Percentiles rank a stretch among this genome's conserved stretches.
These are phyloP conservation scores for Thraustochytrium sp. DNA, from an alignment of 352 stramenopile genomes.

Conservation along the genomic window DNA sequence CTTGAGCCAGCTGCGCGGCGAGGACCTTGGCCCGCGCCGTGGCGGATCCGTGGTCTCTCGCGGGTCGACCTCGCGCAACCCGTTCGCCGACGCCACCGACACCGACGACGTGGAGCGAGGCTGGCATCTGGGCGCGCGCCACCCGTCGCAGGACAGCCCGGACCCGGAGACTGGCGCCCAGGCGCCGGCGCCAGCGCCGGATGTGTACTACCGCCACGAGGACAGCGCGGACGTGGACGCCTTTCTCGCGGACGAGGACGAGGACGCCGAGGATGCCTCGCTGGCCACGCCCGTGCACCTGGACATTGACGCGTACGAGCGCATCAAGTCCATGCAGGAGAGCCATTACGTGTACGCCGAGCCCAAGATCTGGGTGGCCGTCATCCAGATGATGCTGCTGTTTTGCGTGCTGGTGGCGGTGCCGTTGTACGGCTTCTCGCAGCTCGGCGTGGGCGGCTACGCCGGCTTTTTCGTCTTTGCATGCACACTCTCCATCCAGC, in stretches of 20 bases:
- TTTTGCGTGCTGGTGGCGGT: not conserved
- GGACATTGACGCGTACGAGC: not conserved
- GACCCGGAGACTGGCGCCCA: too few species aligned
- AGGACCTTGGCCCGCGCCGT: too few species aligned
- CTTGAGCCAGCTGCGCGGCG: too few species aligned
- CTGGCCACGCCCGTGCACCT: not conserved
- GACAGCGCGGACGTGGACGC: not conserved
- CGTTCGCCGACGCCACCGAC: not conserved
- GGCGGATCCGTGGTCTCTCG: too few species aligned
- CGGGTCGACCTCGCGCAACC: not conserved
- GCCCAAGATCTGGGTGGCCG: not conserved
- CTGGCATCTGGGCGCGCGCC: too few species aligned
- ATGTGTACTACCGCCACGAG: too few species aligned
- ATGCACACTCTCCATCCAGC: not conserved
- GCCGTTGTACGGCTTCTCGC: not conserved
- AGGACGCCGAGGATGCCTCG: not conserved
- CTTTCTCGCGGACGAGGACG: not conserved
- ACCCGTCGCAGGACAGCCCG: too few species aligned
- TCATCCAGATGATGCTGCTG: not conserved
- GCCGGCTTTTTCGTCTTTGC: not conserved
- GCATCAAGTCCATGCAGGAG: not conserved
- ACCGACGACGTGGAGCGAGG: not conserved
- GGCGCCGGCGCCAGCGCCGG: too few species aligned
- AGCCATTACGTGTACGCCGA: constrained; percentile 14
- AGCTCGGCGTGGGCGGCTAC: constrained; percentile 27